Evolutionary conservation across 2,329 filamentous ascomycete species (phyloP), one percentile per base, ranked within the genome.

Genomic region (Aaosphaeria arxii): DNA sequence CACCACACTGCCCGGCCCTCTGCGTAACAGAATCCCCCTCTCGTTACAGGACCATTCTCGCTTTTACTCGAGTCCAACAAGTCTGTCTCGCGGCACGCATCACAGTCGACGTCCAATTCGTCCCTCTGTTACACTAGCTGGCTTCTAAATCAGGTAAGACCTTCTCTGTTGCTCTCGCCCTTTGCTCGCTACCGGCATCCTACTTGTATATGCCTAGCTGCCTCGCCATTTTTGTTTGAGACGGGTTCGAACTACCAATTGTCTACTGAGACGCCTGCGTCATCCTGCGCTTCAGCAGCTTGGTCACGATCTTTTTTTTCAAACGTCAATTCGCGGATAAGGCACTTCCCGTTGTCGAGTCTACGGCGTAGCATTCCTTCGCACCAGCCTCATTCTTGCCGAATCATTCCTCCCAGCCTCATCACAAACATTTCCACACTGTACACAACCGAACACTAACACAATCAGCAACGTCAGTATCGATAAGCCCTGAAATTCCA

Each of bases 341-440:
- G 28, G 57, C 55, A 42, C 47, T 51, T 61, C 57, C 63, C 57
- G 57, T 63, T 54, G 56, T 59, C 54, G 50, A 51, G 44, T 52
- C 48, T 47, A 44, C 51, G 43, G 48, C 50, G 58, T 57, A 55
- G 49, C 63, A 65, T 66, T 65, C 61, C 24, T 59, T 63, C 38
- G 43, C 51, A 43, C 45, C 40, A 43, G 41, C 24, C 30, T 50
- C 49, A 49, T 56, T 56, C 53, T 53, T 49, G 50, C 50, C 41
- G 44, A 50, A 52, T 51, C 58, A 64, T 64, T 64, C 58, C 61
- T 61, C 51, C 45, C 50, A 46, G 46, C 40, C 50, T 44, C 50
- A 50, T 44, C 55, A 59, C 55, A 51, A 61, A 49, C 61, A 9
- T 9, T 36, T 36, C 33, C 33, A 9, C 33, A 36, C 33, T n/a